Conservation (phyloP, 1,284 basidiomycete species). For the Coriolopsis trogii region DNA sequence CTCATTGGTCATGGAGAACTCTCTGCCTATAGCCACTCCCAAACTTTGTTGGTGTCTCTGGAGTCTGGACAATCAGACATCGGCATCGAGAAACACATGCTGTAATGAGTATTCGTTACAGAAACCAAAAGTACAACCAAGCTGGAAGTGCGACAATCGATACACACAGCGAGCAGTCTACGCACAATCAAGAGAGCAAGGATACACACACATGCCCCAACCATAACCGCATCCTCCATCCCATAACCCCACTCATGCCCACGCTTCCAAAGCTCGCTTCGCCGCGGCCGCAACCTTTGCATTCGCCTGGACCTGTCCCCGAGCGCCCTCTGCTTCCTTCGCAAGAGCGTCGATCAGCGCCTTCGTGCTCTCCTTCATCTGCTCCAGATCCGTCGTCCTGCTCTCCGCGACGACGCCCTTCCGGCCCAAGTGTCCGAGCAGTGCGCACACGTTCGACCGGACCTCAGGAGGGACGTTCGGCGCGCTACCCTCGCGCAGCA, state of each 20-base stretch:
- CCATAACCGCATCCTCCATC: background rate
- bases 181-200: background rate
- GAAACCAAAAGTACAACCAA: no score
- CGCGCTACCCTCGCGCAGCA: conserved; percentile 48
- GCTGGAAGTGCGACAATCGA: background rate
- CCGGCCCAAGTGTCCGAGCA: conserved; percentile 62
- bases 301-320: conserved; percentile 18
- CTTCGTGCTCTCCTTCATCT: conserved; percentile 51
- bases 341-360: conserved; percentile 50
- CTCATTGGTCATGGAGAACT: background rate
- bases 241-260: conserved; percentile 19
- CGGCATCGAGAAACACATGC: no score
- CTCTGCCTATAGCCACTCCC: no score
- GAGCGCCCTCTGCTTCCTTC: conserved; percentile 18
- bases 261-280: conserved; percentile 34
- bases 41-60: no score
- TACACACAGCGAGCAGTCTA: background rate
- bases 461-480: conserved; percentile 68
- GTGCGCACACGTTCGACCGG: conserved; percentile 70
- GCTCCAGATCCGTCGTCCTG: conserved; percentile 41
- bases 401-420: conserved; percentile 46
- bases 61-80: no score
- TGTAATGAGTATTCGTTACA: no score
- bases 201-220: background rate
- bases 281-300: conserved; percentile 27